phyloP scores from a whole-genome alignment of 129 eudicot genomes.

The Dittrichia graveolens region DNA sequence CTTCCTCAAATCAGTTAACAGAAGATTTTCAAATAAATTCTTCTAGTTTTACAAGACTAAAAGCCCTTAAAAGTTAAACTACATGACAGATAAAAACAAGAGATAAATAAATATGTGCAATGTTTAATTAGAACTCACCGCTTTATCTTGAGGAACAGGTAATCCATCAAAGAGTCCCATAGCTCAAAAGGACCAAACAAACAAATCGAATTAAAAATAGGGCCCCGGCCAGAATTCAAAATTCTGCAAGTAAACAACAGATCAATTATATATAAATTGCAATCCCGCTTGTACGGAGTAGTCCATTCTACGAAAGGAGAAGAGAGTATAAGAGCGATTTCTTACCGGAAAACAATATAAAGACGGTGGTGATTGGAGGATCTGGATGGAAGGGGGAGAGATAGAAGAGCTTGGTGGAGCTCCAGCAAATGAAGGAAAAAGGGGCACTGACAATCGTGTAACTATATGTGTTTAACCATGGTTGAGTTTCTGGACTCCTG shows the following conservation, averaged over 20 bases:
- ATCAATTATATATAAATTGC: conserved; percentile 24
- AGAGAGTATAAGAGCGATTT: conserved; percentile 14
- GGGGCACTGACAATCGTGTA: conserved; percentile 22
- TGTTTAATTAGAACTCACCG: conserved; percentile 44
- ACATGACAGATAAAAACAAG: neutral
- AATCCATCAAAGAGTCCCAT: conserved; percentile 92
- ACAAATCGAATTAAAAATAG: conserved; percentile 20
- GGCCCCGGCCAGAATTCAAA: conserved; percentile 18
- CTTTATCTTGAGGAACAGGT: conserved; percentile 83
- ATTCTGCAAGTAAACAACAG: conserved; percentile 37
- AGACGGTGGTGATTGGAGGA: conserved; percentile 36
- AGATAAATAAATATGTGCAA: neutral
- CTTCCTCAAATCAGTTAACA: conserved; percentile 12
- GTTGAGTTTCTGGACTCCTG: conserved; percentile 23
- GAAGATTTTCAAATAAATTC: neutral
- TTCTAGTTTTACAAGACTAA: conserved; percentile 8
- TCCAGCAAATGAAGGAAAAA: conserved; percentile 24
- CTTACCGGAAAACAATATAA: conserved; percentile 27
- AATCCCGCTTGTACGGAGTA: conserved; percentile 11
- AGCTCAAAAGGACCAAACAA: conserved; percentile 29
- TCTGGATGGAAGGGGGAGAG: conserved; percentile 30
- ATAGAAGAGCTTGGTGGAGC: conserved; percentile 35
- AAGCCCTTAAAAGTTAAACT: neutral
- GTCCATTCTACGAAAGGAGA: conserved; percentile 3
- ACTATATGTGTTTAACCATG: conserved; percentile 28